Conservation (phyloP, 2,329 filamentous ascomycete species). For the Plenodomus lindquistii region DNA sequence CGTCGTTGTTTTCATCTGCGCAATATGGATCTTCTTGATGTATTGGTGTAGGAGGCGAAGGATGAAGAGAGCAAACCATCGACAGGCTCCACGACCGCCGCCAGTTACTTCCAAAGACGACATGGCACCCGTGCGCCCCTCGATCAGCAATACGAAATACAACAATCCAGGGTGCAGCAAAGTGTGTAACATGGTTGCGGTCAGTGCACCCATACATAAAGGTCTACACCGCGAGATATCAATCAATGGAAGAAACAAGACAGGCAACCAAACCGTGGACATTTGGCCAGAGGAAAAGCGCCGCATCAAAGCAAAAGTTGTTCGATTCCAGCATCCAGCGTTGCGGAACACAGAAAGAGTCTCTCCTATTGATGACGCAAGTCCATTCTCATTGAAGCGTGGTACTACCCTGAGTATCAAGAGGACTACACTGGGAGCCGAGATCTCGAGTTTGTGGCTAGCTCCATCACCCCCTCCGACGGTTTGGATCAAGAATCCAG, state of each 20-base stretch:
- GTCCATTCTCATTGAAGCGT: conserved; percentile 35
- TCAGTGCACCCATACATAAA: conserved; percentile 15
- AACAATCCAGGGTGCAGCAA: conserved; percentile 18
- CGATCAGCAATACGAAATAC: not conserved
- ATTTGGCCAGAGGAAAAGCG: not conserved
- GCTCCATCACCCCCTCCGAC: conserved; percentile 13
- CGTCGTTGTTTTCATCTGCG: conserved; percentile 17
- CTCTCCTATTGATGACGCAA: conserved; percentile 33
- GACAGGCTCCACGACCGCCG: conserved; percentile 1
- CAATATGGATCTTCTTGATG: conserved; percentile 17
- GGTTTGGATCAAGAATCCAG: conserved; percentile 3
- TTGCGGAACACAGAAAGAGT: conserved; percentile 11
- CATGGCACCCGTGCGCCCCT: conserved; percentile 7
- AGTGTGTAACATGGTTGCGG: conserved; percentile 23
- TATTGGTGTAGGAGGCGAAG: conserved; percentile 23
- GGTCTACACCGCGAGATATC: conserved; percentile 4
- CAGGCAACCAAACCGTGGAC: not conserved
- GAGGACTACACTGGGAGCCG: conserved; percentile 17
- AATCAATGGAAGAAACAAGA: not conserved
- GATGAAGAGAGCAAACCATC: conserved; percentile 2
- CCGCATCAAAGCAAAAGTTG: not conserved
- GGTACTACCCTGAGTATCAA: conserved; percentile 22
- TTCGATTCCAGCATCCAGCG: not conserved
- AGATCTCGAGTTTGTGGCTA: conserved; percentile 22
- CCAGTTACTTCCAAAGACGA: conserved; percentile 20